These are phyloP conservation scores for Eutrema japonicum DNA, from an alignment of 345 rosid genomes.

Conservation along the genomic window DNA sequence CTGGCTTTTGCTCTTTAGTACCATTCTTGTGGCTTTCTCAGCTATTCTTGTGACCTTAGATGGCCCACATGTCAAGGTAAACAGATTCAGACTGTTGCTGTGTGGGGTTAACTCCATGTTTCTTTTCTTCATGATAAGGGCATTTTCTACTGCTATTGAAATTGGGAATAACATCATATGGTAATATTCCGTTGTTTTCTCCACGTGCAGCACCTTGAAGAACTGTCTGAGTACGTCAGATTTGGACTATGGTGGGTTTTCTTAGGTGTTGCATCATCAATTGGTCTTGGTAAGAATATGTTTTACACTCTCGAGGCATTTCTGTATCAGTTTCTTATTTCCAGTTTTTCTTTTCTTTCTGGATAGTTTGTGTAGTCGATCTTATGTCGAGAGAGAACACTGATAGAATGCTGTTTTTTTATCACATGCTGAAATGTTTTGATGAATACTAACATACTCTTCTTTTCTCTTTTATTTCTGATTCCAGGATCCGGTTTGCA, in stretches of 20 bases:
- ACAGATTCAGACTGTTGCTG: slow-evolving; percentile 22
- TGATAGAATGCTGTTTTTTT: neutral
- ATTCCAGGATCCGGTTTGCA: slow-evolving; percentile 92
- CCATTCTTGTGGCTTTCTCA: slow-evolving; percentile 46
- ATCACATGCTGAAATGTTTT: neutral
- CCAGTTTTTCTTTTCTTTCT: neutral
- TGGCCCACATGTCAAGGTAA: slow-evolving; percentile 77
- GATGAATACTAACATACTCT: slow-evolving; percentile 5
- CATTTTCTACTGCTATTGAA: neutral
- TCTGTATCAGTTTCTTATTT: slow-evolving; percentile 6
- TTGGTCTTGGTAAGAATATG: slow-evolving; percentile 83
- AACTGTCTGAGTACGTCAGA: slow-evolving; percentile 60
- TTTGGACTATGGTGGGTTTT: slow-evolving; percentile 93
- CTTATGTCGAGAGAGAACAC: neutral
- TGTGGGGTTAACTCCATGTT: neutral
- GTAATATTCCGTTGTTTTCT: slow-evolving; percentile 3
- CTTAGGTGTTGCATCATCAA: slow-evolving; percentile 95
- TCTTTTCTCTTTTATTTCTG: slow-evolving; percentile 9
- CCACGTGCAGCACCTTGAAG: slow-evolving; percentile 69
- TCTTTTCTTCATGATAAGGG: slow-evolving; percentile 15
- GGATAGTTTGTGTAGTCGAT: neutral
- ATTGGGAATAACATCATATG: neutral
- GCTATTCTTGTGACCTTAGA: slow-evolving; percentile 63
- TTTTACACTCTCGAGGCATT: neutral
- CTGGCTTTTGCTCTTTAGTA: slow-evolving; percentile 59